Evolutionary conservation across 441 rosid genomes (phyloP).

Genomic region (Corymbia citriodora): DNA sequence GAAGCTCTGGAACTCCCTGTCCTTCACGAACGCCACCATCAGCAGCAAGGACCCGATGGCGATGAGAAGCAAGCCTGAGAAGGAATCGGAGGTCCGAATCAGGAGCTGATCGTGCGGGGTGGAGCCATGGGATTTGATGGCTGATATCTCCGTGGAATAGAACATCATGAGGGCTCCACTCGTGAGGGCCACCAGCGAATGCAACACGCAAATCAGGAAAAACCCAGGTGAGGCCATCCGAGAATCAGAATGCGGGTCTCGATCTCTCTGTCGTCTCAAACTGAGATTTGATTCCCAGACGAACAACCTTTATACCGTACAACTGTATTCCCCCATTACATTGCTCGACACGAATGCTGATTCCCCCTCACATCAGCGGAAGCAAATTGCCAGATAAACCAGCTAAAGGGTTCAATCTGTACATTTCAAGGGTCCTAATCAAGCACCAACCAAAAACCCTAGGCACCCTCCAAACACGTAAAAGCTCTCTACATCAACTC

Average conservation of each 20-base stretch:
- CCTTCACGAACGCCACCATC: constrained; percentile 76
- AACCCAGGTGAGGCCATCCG: constrained; percentile 46
- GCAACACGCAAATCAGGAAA: constrained; percentile 53
- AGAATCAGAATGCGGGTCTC: neutral
- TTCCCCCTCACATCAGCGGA: neutral
- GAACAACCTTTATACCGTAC: neutral
- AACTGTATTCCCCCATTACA: neutral
- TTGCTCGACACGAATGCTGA: neutral
- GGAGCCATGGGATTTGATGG: constrained; percentile 68
- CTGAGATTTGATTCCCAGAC: neutral
- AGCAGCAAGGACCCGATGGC: constrained; percentile 55
- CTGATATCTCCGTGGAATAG: constrained; percentile 54
- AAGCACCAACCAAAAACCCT: neutral
- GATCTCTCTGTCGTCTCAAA: neutral
- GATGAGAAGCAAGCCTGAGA: constrained; percentile 80
- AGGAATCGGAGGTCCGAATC: constrained; percentile 74
- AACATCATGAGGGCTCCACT: constrained; percentile 74
- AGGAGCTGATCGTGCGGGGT: constrained; percentile 75
- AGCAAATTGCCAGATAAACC: neutral
- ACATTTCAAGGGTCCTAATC: neutral
- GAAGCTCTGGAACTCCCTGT: constrained; percentile 65
- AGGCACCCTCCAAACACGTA: neutral
- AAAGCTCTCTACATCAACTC: neutral
- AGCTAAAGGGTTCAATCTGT: neutral
- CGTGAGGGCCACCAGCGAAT: constrained; percentile 57